Evolutionary conservation across 2,329 filamentous ascomycete species (phyloP), one percentile per base, ranked within the genome.

Genomic region (Exophiala bonariae): DNA sequence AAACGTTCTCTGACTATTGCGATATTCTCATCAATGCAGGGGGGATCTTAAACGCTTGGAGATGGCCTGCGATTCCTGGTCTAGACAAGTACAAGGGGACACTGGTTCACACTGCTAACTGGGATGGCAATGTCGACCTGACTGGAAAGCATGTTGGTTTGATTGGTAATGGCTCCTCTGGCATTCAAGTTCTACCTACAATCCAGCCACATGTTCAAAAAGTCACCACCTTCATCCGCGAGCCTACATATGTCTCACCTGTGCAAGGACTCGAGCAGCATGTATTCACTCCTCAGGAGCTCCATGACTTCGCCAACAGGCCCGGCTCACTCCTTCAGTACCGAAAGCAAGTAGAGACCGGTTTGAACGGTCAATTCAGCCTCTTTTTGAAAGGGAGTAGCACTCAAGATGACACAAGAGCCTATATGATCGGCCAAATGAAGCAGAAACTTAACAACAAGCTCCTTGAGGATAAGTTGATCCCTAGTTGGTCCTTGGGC

Each of bases 31-130:
- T 82, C 19, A 79, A 76, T 10, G 80, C 76, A 2, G 77, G 81
- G 18, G 80, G 80, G 1, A 78, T 82, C 55, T 63, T 82, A 26
- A 82, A 83, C 55, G 63, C 72, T 28, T 79, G 79, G 0, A 63
- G 65, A 54, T 52, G 66, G 68, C 36, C 66, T 44, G 20, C 49
- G 1, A 62, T 64, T 30, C 41, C 49, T 2, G 61, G 61, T 4
- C 42, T 65, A 13, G 31, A 53, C 4, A 35, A 39, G 1, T 64
- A 61, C 42, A 53, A 58, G 22, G 61, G 61, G 4, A 56, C 60
- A 14, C 37, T 59, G 4, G 34, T 59, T 3, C 63, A 65, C 44
- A 61, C 57, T 5, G 61, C 61, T 2, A 44, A 41, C 13, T 65
- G 62, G 64, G 57, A 67, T 30, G 59, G 66, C 17, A 55, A 40